phyloP scores from a whole-genome alignment of 805 yeast species.

The Torulaspora quercuum region DNA sequence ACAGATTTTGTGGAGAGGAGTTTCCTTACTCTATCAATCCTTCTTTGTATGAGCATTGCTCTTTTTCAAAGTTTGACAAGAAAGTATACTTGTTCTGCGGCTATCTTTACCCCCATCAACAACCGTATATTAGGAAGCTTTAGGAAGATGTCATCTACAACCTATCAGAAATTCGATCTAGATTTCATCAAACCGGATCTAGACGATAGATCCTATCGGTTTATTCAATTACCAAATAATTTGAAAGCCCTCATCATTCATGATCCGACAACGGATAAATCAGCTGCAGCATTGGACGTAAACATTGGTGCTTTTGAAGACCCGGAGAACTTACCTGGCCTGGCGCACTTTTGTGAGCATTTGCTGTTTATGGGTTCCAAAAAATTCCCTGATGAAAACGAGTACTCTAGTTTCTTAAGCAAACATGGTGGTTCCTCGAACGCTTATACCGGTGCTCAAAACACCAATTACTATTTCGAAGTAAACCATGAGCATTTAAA shows the following conservation, averaged over 20 bases:
- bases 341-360: slow-evolving; percentile 78
- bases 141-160: slow-evolving; percentile 9
- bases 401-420: slow-evolving; percentile 68
- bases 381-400: slow-evolving; percentile 76
- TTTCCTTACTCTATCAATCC: not conserved
- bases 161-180: slow-evolving; percentile 18
- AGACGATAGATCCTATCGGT: slow-evolving; percentile 75
- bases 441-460: slow-evolving; percentile 86
- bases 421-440: slow-evolving; percentile 86
- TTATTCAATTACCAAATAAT: slow-evolving; percentile 56
- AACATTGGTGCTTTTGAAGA: slow-evolving; percentile 75
- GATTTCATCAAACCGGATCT: slow-evolving; percentile 42
- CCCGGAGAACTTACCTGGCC: slow-evolving; percentile 58
- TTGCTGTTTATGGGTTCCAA: slow-evolving; percentile 76
- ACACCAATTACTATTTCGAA: slow-evolving; percentile 89
- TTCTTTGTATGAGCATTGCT: slow-evolving; percentile 16
- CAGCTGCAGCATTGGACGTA: slow-evolving; percentile 78
- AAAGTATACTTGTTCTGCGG: slow-evolving; percentile 1
- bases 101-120: not conserved
- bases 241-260: slow-evolving; percentile 60
- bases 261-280: slow-evolving; percentile 66
- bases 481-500: slow-evolving; percentile 68
- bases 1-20: not conserved
- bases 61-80: slow-evolving; percentile 6
- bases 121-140: not conserved